Evolutionary conservation across 2,329 filamentous ascomycete species (phyloP).

Genomic region (Fusarium guadeloupense): DNA sequence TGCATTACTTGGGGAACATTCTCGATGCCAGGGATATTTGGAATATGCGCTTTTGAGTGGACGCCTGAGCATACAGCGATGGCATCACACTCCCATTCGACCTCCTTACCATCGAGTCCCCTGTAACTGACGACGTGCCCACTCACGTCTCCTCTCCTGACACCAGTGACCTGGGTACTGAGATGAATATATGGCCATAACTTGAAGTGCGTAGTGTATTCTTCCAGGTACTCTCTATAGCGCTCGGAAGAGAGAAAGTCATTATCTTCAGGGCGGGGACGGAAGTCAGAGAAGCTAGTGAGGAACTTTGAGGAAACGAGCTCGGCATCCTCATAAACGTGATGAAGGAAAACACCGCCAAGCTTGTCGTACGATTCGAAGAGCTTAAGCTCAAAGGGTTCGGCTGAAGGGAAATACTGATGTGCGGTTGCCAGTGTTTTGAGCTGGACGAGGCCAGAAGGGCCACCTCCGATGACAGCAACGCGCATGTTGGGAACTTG

Average conservation of each 20-base stretch:
- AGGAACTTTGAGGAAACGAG: constrained; percentile 58
- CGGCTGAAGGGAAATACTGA: constrained; percentile 40
- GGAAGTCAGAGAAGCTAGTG: constrained; percentile 58
- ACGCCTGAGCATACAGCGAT: constrained; percentile 14
- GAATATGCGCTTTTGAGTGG: constrained; percentile 15
- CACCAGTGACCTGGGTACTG: constrained; percentile 43
- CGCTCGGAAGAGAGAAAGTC: constrained; percentile 53
- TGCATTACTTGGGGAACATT: constrained; percentile 47
- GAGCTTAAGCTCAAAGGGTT: constrained; percentile 52
- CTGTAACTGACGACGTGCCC: constrained; percentile 5
- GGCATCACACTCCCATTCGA: constrained; percentile 5
- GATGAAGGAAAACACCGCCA: not conserved
- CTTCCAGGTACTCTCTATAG: constrained; percentile 53
- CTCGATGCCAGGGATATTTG: not conserved
- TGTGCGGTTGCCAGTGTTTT: constrained; percentile 51
- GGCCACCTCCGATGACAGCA: constrained; percentile 53
- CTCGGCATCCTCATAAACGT: constrained; percentile 9
- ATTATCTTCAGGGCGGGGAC: constrained; percentile 45
- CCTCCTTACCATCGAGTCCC: not conserved
- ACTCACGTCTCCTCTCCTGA: constrained; percentile 37
- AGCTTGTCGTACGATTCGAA: constrained; percentile 48
- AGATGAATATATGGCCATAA: constrained; percentile 51
- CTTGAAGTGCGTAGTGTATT: constrained; percentile 51
- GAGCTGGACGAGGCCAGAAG: constrained; percentile 51
- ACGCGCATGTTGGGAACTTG: constrained; percentile 42